phyloP scores from a whole-genome alignment of 129 eudicot species.

The Flaveria bidentis region DNA sequence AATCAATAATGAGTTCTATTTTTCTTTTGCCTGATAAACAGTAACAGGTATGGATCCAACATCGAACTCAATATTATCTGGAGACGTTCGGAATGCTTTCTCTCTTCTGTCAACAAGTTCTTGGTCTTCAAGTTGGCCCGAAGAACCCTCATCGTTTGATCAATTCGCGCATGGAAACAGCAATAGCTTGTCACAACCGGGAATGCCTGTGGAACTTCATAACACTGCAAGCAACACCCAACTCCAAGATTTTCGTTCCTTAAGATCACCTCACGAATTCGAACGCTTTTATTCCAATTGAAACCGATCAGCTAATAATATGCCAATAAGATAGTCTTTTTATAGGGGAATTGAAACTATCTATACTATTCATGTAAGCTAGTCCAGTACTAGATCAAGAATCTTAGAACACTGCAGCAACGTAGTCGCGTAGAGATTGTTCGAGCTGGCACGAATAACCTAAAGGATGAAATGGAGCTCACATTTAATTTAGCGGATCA shows the following conservation, averaged over 20 bases:
- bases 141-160: conserved; percentile 37
- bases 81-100: conserved; percentile 55
- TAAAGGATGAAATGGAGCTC: conserved; percentile 12
- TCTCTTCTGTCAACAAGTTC: conserved; percentile 72
- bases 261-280: conserved; percentile 40
- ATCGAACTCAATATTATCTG: conserved; percentile 27
- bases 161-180: conserved; percentile 38
- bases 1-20: neutral
- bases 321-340: conserved; percentile 12
- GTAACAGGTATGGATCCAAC: conserved; percentile 38
- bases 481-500: conserved; percentile 18
- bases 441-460: neutral
- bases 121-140: conserved; percentile 45
- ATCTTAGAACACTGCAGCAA: neutral
- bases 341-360: conserved; percentile 12
- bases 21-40: neutral
- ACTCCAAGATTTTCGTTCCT: conserved; percentile 44
- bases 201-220: conserved; percentile 37
- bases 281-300: conserved; percentile 43
- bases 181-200: conserved; percentile 42
- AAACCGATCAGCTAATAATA: conserved; percentile 4
- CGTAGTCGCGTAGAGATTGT: conserved; percentile 8
- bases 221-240: conserved; percentile 34
- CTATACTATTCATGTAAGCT: conserved; percentile 22
- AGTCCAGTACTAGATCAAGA: neutral